Evolutionary conservation across 2,329 filamentous ascomycete genomes (phyloP), one percentile per base, ranked within the genome.

Genomic region (Aplosporella prunicola): DNA sequence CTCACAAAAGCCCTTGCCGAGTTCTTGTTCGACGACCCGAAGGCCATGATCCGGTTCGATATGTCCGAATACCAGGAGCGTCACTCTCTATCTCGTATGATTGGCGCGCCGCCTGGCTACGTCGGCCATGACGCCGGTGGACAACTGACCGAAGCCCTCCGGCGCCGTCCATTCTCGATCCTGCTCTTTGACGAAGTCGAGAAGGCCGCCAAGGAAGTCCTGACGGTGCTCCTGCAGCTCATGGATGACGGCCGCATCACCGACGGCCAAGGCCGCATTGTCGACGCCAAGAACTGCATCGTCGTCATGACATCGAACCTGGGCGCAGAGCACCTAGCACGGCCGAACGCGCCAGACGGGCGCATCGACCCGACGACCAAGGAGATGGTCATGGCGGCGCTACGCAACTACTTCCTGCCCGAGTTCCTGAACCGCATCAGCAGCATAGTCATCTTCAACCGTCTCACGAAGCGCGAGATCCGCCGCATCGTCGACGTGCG

Each of bases 51-150:
- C 51, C 82, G 91, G 25, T 93, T 98, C 66, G 91, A 98, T 59
- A 98, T 98, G 91, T 96, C 89, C 5, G 91, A 98, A 63, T 98
- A 98, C 62, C 93, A 98, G 62, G 91, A 98, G 63, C 81, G 89
- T 5, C 91, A 98, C 60, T 82, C 89, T 1, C 75, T 98, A 10
- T 93, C 86, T 58, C 79, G 91, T 43, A 95, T 98, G 86, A 98
- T 98, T 50, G 91, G 91, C 57, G 88, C 91, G 14, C 91, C 91
- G 14, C 91, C 91, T 4, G 91, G 91, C 46, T 98, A 98, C 49
- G 88, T 98, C 42, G 91, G 91, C 11, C 89, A 98, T 57, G 91
- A 98, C 54, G 78, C 91, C 20, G 91, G 91, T 50, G 91, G 91
- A 36, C 91, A 98, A 60, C 76, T 98, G 37, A 98, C 91, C 0